These are phyloP conservation scores for Aquilaria agallochum DNA, from an alignment of 441 rosid genomes.

Conservation along the genomic window DNA sequence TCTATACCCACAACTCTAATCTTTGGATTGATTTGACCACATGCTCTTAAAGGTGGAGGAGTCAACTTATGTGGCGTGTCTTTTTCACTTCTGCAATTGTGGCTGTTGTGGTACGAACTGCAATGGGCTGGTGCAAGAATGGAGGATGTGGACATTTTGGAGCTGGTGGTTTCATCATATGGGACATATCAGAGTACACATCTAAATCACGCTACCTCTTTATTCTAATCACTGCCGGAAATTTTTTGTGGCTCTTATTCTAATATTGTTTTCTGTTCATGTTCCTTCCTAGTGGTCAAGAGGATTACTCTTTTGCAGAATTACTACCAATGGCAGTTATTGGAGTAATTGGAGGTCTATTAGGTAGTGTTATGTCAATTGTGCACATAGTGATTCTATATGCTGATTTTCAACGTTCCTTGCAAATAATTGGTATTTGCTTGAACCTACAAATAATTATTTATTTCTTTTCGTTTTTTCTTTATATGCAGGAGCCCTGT, in stretches of 20 bases:
- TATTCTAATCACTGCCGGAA: slow-evolving; percentile 2
- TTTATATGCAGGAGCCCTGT: slow-evolving; percentile 70
- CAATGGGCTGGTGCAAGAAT: slow-evolving; percentile 97
- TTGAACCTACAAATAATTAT: slow-evolving; percentile 1
- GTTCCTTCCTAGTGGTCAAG: slow-evolving; percentile 71
- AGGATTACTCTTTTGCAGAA: slow-evolving; percentile 90
- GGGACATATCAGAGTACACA: slow-evolving; percentile 93
- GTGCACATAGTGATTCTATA: not conserved
- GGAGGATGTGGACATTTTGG: slow-evolving; percentile 99
- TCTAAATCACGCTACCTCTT: slow-evolving; percentile 21
- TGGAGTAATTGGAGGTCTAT: slow-evolving; percentile 91
- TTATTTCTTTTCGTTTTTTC: slow-evolving; percentile 6
- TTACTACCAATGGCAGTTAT: slow-evolving; percentile 95
- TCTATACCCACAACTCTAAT: slow-evolving; percentile 8
- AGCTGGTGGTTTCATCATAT: slow-evolving; percentile 91
- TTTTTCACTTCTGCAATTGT: slow-evolving; percentile 98
- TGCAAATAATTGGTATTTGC: slow-evolving; percentile 1
- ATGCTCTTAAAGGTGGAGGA: slow-evolving; percentile 82
- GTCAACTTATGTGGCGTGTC: slow-evolving; percentile 99
- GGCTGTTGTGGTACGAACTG: slow-evolving; percentile 96
- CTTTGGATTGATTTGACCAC: slow-evolving; percentile 16
- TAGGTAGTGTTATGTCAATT: slow-evolving; percentile 43
- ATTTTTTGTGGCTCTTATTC: slow-evolving; percentile 17
- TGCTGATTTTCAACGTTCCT: slow-evolving; percentile 5
- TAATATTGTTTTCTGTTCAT: slow-evolving; percentile 1